Percentiles rank a stretch among this genome's conserved stretches.
Evolutionary conservation across 768 basidiomycete genomes (phyloP).

Genomic region (Boletus reticuloceps): DNA sequence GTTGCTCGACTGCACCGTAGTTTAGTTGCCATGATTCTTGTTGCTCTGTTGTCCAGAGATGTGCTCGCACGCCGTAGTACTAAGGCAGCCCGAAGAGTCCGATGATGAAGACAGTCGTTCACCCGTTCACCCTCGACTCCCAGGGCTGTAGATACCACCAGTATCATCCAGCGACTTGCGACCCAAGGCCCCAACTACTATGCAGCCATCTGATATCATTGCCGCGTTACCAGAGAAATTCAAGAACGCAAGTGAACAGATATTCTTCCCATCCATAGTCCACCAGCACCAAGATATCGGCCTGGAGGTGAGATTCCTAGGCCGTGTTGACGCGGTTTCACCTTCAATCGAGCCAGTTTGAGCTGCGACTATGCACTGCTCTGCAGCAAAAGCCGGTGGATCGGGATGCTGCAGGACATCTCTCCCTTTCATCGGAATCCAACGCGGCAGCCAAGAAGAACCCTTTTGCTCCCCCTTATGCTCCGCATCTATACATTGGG

Average conservation of each 20-base stretch:
- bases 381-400: conserved; percentile 71
- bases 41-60: too few relatives aligned
- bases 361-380: conserved; percentile 83
- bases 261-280: conserved; percentile 76
- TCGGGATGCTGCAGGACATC: conserved; percentile 43
- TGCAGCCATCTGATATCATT: conserved; percentile 48
- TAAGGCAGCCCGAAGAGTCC: too few relatives aligned
- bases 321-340: background rate
- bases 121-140: too few relatives aligned
- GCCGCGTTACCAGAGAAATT: conserved; percentile 51
- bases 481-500: conserved; percentile 69
- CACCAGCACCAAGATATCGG: conserved; percentile 58
- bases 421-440: conserved; percentile 24
- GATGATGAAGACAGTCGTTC: too few relatives aligned
- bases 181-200: background rate
- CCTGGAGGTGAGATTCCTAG: conserved; percentile 51
- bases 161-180: background rate
- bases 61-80: conserved; percentile 17
- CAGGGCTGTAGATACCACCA: background rate
- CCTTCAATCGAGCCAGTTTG: conserved; percentile 53
- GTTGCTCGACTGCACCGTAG: background rate
- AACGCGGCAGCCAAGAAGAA: conserved; percentile 38
- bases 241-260: conserved; percentile 63
- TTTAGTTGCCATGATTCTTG: background rate
- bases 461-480: conserved; percentile 89